A percentile compares a stretch with the other conserved stretches of the same genome.
phyloP scores from a whole-genome alignment of 1,139 yeast species.

The Zygosaccharomyces pseudobailii region DNA sequence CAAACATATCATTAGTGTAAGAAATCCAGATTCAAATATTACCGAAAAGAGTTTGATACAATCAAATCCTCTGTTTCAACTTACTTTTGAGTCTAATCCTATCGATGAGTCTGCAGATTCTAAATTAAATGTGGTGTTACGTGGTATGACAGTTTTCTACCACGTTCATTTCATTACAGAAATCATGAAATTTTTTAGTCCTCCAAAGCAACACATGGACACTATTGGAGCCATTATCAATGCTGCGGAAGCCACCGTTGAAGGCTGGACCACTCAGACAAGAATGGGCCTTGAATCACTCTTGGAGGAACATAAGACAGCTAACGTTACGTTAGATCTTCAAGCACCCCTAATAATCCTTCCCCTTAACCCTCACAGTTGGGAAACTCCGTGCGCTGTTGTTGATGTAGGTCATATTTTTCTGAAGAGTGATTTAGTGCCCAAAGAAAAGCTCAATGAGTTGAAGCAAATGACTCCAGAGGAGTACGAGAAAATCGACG shows the following conservation, averaged over 20 bases:
- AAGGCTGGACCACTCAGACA: constrained; percentile 84
- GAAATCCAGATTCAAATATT: constrained; percentile 38
- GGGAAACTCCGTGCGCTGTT: constrained; percentile 85
- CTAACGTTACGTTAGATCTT: constrained; percentile 76
- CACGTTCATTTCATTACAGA: constrained; percentile 78
- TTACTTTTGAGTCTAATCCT: constrained; percentile 82
- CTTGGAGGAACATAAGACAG: constrained; percentile 86
- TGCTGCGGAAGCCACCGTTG: constrained; percentile 94
- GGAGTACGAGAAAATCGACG: constrained; percentile 67
- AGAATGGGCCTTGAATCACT: constrained; percentile 91
- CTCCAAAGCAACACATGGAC: constrained; percentile 81
- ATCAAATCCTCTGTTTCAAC: constrained; percentile 64
- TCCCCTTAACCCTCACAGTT: constrained; percentile 74
- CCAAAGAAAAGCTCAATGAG: constrained; percentile 62
- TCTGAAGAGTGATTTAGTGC: constrained; percentile 75
- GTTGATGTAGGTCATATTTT: constrained; percentile 96
- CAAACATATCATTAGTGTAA: constrained; percentile 85
- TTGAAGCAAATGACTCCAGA: constrained; percentile 61
- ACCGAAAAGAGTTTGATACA: constrained; percentile 25
- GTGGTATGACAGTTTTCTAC: constrained; percentile 85
- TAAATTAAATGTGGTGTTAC: constrained; percentile 62
- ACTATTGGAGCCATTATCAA: constrained; percentile 88
- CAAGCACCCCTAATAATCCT: constrained; percentile 89
- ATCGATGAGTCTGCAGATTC: constrained; percentile 81
- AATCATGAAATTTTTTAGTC: constrained; percentile 68